Base-by-base conservation (phyloP, 371 early-diverging fungal species). In the Rhizopus microsporus region DNA sequence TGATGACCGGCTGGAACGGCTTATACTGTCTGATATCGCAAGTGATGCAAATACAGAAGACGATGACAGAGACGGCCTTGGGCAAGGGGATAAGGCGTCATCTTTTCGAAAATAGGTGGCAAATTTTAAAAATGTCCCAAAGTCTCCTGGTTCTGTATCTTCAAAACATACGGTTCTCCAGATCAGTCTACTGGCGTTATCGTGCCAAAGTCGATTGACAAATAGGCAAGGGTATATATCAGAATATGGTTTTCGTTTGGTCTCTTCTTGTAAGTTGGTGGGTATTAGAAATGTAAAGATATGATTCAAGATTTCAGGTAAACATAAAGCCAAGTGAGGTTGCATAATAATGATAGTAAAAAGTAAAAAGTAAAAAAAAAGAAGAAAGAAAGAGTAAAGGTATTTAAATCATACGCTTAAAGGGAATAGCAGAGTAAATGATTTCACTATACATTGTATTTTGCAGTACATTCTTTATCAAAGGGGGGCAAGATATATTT, bases 121-220 rank as follows among this genome's bases (percentile, higher is more conserved):
- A 40, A 68, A 63, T 8, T 63, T 57, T 4, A 57, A 38, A 51
- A 68, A 57, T 45, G 31, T 42, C 9, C 44, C 48, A 10, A 60
- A 17, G 46, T 63, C 63, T 7, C 49, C 45, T 43, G 51, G 64
- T 15, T 57, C 23, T 23, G 23, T 62, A 12, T 74, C 75, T 9
- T 69, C 73, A 60, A 80, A 80, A 7, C 35, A 54, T 0, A 66
- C 62, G 8, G 53, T 61, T 42, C 71, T 67, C 72, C 74, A 75
- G 17, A 77, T 56, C 13, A 58, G 51, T 3, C 73, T 68, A 44
- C 51, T 59, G 1, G 72, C 63, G 55, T 74, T 68, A 51, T 74
- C 70, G 48, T 77, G 63, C 75, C 77, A 80, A 17, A 72, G 53
- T 32, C 59, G 73, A 49, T 71, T 77, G 7, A 80, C 80, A 30